Base-by-base conservation (phyloP, 805 yeast genomes). In the Sugiyamaella lignohabitans region DNA sequence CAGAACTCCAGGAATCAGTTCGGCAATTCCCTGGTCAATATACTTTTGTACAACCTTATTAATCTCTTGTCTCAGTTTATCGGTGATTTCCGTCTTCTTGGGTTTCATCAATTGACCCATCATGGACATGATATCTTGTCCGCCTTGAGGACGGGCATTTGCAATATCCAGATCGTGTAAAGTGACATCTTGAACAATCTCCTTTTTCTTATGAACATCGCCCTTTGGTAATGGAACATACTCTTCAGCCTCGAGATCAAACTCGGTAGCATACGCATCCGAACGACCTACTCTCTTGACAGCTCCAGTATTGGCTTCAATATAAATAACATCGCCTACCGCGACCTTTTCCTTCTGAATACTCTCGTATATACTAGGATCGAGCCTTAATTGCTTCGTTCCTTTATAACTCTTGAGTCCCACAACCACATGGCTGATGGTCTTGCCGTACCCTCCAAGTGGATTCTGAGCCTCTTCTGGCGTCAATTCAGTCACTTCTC, bases 201-300 rank as follows among this genome's bases (percentile, higher is more conserved):
- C 98, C 66, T 93, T 93, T 75, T 93, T 88, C 65, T 91, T 89
- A 72, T 93, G 98, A 39, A 93, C 95, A 67, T 93, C 99, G 45
- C 98, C 98, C 70, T 93, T 94, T 51, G 99, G 99, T 59, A 94
- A 75, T 38, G 98, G 96, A 19, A 93, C 98, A 66, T 93, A 93
- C 69, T 93, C 98, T 69, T 94, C 97, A 22, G 98, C 96, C 74
- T 93, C 98, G 50, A 94, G 77, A 67, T 93, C 99, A 59, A 89
- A 93, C 69, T 93, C 99, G 6, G 98, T 88, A 20, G 98, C 97
- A 61, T 88, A 88, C 0, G 97, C 96, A 66, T 93, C 98, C n/a
- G 95, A 85, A 65, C 99, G 79, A 45, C 99, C 99, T 21, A 93
- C 95, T 61, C 98, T 76, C 62, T 91, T 91, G 36, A 93, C 96